Conservation (phyloP, 192 early-diverging fungal genomes). For the Coemansia sp. region DNA sequence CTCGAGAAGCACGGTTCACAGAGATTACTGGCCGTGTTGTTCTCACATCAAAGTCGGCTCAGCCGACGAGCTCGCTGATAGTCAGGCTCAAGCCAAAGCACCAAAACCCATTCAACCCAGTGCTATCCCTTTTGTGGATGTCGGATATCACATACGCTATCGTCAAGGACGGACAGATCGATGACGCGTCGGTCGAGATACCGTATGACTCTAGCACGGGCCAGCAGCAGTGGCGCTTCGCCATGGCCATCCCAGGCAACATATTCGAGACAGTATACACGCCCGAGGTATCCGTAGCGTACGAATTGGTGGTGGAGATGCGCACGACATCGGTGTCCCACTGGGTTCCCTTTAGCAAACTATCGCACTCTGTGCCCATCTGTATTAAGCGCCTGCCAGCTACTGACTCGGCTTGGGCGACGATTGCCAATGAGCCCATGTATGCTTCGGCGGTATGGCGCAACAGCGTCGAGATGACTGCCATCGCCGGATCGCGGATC, state of each 20-base stretch:
- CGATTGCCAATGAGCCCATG: slow-evolving; percentile 33
- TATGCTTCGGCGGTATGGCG: slow-evolving; percentile 39
- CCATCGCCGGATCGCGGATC: slow-evolving; percentile 27
- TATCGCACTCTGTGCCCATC: slow-evolving; percentile 15
- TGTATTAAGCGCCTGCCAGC: slow-evolving; percentile 40
- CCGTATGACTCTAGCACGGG: slow-evolving; percentile 10
- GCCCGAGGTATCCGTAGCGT: slow-evolving; percentile 35
- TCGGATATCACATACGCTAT: slow-evolving; percentile 28
- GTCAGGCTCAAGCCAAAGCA: slow-evolving; percentile 36
- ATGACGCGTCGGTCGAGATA: slow-evolving; percentile 10
- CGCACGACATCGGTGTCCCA: slow-evolving; percentile 13
- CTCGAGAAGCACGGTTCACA: slow-evolving; percentile 32
- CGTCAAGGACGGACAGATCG: slow-evolving; percentile 28
- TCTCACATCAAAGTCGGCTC: slow-evolving; percentile 18
- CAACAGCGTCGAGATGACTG: slow-evolving; percentile 39
- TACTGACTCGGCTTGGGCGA: slow-evolving; percentile 33
- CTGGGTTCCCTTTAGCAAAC: slow-evolving; percentile 26
- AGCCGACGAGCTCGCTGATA: slow-evolving; percentile 28
- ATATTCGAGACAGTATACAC: slow-evolving; percentile 41
- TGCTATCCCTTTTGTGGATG: slow-evolving; percentile 32
- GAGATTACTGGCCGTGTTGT: slow-evolving; percentile 38
- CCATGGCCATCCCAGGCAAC: slow-evolving; percentile 40
- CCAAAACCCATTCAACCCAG: slow-evolving; percentile 43
- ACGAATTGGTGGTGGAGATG: slow-evolving; percentile 44
- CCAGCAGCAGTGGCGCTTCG: slow-evolving; percentile 42